A percentile compares a stretch with the other conserved stretches of the same genome.
phyloP scores from a whole-genome alignment of 495 filamentous ascomycete species.

The Annulohypoxylon bovei region DNA sequence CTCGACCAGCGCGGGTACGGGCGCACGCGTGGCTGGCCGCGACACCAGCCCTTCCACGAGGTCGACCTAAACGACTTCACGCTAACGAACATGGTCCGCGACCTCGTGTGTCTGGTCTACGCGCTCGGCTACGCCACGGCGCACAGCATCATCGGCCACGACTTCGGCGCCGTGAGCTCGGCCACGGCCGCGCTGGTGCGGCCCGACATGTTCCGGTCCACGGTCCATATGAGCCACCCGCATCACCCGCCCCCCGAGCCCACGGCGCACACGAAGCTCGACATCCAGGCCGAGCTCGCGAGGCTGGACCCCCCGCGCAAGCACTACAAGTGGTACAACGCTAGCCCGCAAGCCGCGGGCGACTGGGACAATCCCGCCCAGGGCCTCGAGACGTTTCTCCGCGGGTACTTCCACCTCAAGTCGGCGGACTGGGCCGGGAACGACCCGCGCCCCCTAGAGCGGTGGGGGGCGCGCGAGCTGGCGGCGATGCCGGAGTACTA shows the following conservation, averaged over 20 bases:
- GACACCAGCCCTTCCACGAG: constrained; percentile 51
- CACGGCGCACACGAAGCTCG: constrained; percentile 34
- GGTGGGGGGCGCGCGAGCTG: constrained; percentile 65
- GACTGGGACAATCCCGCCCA: constrained; percentile 67
- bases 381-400: constrained; percentile 66
- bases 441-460: constrained; percentile 60
- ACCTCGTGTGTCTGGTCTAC: constrained; percentile 68
- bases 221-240: constrained; percentile 61
- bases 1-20: constrained; percentile 77
- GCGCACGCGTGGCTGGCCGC: constrained; percentile 70
- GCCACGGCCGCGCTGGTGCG: constrained; percentile 69
- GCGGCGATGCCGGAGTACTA: constrained; percentile 73
- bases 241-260: constrained; percentile 40
- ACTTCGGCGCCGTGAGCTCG: constrained; percentile 70
- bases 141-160: constrained; percentile 71
- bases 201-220: constrained; percentile 69
- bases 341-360: constrained; percentile 60
- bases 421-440: constrained; percentile 68
- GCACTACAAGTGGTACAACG: constrained; percentile 79
- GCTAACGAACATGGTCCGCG: constrained; percentile 68
- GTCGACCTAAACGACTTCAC: constrained; percentile 68
- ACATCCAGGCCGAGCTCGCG: constrained; percentile 67
- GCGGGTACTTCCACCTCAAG: constrained; percentile 76
- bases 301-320: constrained; percentile 63
- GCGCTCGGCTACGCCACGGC: constrained; percentile 67